These are phyloP conservation scores for Gleditsia sinensis DNA, from an alignment of 306 rosid genomes.

Conservation along the genomic window DNA sequence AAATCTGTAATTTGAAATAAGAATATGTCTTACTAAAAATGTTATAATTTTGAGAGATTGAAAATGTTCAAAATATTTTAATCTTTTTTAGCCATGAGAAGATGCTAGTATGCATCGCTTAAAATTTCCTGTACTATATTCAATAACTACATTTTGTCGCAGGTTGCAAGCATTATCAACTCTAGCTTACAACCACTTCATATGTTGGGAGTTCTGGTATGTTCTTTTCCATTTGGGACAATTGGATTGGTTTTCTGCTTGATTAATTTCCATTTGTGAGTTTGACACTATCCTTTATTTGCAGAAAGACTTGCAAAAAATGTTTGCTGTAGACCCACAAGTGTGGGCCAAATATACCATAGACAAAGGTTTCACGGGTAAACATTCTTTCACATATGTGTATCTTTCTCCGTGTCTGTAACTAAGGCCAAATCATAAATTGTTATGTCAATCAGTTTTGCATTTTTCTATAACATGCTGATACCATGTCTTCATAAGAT, in stretches of 20 bases:
- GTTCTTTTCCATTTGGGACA: conserved; percentile 15
- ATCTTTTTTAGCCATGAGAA: background rate
- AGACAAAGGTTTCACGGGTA: conserved; percentile 46
- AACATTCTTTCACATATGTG: background rate
- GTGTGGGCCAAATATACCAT: conserved; percentile 39
- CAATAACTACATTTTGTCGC: conserved; percentile 31
- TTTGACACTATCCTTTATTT: conserved; percentile 11
- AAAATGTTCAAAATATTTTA: background rate
- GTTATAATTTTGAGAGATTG: background rate
- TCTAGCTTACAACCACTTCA: conserved; percentile 53
- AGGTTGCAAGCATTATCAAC: conserved; percentile 45
- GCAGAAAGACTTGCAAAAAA: conserved; percentile 45
- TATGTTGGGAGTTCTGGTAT: conserved; percentile 46
- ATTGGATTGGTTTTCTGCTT: conserved; percentile 7
- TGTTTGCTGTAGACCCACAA: conserved; percentile 38
- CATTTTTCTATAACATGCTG: too few species aligned
- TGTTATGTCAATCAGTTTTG: background rate
- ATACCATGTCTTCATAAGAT: too few species aligned
- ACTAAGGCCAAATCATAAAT: background rate
- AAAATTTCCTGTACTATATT: background rate
- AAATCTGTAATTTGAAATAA: background rate
- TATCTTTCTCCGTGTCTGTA: background rate
- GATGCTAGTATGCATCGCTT: background rate
- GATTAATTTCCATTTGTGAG: background rate
- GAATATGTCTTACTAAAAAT: background rate